phyloP scores from a whole-genome alignment of 768 basidiomycete species.

The Suillus decipiens region DNA sequence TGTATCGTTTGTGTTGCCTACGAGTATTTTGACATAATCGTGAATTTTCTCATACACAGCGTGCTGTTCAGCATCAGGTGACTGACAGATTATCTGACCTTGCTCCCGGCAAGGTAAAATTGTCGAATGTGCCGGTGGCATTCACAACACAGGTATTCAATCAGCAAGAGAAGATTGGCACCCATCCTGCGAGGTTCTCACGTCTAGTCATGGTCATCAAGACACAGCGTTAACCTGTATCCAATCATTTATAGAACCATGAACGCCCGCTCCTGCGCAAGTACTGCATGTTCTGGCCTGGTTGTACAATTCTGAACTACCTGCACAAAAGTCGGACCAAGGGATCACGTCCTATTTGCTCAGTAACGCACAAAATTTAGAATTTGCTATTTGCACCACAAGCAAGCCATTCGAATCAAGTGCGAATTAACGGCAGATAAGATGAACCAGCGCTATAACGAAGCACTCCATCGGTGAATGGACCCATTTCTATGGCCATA shows the following conservation, averaged over 20 bases:
- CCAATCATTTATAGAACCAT: not conserved
- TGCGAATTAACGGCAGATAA: not conserved
- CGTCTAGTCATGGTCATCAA: not conserved
- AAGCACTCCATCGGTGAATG: not conserved
- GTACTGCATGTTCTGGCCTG: not conserved
- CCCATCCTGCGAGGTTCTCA: not conserved
- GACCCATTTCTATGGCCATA: not conserved
- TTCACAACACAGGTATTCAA: not conserved
- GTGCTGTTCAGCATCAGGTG: no score
- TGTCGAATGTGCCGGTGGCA: not conserved
- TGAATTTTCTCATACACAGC: no score
- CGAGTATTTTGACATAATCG: no score
- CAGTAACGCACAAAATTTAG: not conserved
- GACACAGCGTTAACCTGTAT: not conserved
- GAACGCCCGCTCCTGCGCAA: not conserved
- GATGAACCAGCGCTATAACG: not conserved
- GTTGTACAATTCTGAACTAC: not conserved
- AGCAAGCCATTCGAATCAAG: not conserved
- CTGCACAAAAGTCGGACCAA: not conserved
- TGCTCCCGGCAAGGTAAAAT: no score
- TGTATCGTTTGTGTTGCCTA: no score
- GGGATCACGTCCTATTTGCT: not conserved
- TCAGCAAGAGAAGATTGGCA: not conserved
- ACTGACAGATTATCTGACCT: no score
- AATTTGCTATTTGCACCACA: not conserved